These are phyloP conservation scores for Nakaseomyces delphensis DNA, from an alignment of 1,139 yeast genomes.

Conservation along the genomic window DNA sequence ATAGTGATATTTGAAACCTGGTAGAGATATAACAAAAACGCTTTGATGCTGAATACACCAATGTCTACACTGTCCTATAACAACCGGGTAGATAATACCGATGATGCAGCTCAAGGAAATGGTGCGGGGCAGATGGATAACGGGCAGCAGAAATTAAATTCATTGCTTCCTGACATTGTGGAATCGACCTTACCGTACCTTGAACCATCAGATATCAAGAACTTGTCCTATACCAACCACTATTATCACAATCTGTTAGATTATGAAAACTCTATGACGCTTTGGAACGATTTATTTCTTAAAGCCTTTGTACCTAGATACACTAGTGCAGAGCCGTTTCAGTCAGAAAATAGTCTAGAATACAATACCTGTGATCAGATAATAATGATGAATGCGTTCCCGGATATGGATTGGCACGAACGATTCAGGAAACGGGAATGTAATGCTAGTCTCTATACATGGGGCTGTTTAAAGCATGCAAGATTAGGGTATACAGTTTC, in stretches of 20 bases:
- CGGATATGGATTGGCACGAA: constrained; percentile 42
- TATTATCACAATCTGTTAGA: constrained; percentile 29
- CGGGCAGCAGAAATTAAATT: constrained; percentile 4
- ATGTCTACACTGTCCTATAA: constrained; percentile 2
- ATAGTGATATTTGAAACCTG: too few species aligned
- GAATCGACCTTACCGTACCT: constrained; percentile 30
- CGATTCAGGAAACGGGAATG: constrained; percentile 39
- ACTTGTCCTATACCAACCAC: constrained; percentile 40
- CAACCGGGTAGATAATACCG: background rate
- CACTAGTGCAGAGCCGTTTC: constrained; percentile 37
- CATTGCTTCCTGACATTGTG: constrained; percentile 28
- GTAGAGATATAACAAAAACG: too few species aligned
- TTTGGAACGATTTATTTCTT: constrained; percentile 42
- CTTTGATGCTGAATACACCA: too few species aligned
- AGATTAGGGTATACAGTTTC: constrained; percentile 46
- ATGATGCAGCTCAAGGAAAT: background rate
- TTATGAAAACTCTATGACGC: constrained; percentile 33
- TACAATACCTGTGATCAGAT: constrained; percentile 27
- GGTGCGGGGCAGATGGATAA: background rate
- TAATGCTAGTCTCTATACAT: constrained; percentile 44
- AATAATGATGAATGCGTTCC: constrained; percentile 24
- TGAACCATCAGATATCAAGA: constrained; percentile 39
- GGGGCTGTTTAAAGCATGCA: constrained; percentile 53
- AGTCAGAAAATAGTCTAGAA: constrained; percentile 16
- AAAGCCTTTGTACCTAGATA: constrained; percentile 41